A percentile compares a stretch with the other conserved stretches of the same genome.
Evolutionary conservation across 2,329 filamentous ascomycete genomes (phyloP).

Genomic region (Lecanosticta acicola): DNA sequence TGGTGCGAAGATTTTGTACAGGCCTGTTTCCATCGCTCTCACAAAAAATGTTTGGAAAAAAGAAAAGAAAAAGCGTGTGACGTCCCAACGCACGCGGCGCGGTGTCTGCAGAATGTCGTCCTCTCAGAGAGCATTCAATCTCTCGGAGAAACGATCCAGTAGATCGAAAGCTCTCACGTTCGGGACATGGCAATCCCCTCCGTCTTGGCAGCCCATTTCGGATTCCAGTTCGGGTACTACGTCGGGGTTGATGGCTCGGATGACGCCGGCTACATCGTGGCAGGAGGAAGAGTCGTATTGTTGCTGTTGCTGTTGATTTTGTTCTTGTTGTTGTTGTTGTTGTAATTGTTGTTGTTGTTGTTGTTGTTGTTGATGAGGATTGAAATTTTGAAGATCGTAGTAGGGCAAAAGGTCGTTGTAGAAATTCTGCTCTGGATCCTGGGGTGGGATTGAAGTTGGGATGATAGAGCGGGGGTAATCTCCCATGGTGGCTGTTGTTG

Average conservation of each 20-base stretch:
- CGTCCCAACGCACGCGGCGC: too few relatives aligned
- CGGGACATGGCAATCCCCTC: slow-evolving; percentile 38
- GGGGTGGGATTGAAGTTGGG: not conserved
- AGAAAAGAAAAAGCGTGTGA: too few relatives aligned
- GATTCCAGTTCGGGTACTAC: slow-evolving; percentile 35
- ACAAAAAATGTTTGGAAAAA: too few relatives aligned
- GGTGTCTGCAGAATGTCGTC: not conserved
- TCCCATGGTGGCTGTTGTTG: too few relatives aligned
- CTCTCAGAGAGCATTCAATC: not conserved
- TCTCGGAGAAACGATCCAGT: slow-evolving; percentile 37
- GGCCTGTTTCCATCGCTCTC: too few relatives aligned
- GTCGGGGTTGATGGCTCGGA: slow-evolving; percentile 39
- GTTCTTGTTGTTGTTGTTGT: not conserved
- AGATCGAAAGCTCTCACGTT: slow-evolving; percentile 40
- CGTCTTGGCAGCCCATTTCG: slow-evolving; percentile 36
- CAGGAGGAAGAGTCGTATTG: slow-evolving; percentile 25
- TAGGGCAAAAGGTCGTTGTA: not conserved
- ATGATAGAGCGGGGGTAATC: too few relatives aligned
- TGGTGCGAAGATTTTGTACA: too few relatives aligned
- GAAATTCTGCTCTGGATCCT: not conserved
- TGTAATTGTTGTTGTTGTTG: not conserved
- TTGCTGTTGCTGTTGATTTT: not conserved
- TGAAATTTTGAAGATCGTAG: too few relatives aligned
- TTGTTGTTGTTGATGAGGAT: not conserved
- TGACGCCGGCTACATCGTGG: slow-evolving; percentile 41